Base-by-base conservation (phyloP, 2,329 filamentous ascomycete genomes). In the Penicillium sp. region DNA sequence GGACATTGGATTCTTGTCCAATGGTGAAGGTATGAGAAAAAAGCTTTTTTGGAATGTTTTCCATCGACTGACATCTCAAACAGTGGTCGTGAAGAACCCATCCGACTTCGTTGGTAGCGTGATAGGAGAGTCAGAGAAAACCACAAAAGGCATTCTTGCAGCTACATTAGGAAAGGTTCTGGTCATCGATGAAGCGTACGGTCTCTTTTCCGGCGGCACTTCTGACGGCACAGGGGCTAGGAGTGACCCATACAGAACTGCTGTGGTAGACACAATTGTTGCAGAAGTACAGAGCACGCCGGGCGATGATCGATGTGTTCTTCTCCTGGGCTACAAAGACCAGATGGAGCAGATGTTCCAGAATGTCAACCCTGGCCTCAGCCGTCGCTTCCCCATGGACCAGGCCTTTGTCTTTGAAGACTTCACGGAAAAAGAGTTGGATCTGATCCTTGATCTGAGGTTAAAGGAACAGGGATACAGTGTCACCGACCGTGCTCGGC, bases 161-260 rank as follows among this genome's bases (percentile, higher is more conserved):
- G 75, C 85, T 0, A 85, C 87, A 0, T 59, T 81, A 0, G 90
- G 90, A 0, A 93, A 92, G 59, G 88, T 92, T 0, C 79, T 93
- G 0, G 83, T 93, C 13, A 91, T 93, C 2, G 90, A 93, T 57
- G 90, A 94, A 66, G 89, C 89, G 0, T 92, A 93, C 59, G 84
- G 85, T 32, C 77, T 93, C 0, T 82, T 73, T 1, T 75, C 75
- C 0, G 67, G 69, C 6, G 66, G 61, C 2, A 57, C 47, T 2
- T 69, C 66, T 0, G 63, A 62, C n/a, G 59, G 59, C 2, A 64
- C 63, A 1, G 64, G 68, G 1, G 47, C 49, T 0, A 58, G 76
- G 13, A 67, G 72, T 1, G 81, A 86, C 59, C 55, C 59, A 0
- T 91, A 74, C 73, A 87, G 84, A 66, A 81, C 77, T 0, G 86